phyloP scores from a whole-genome alignment of 768 basidiomycete species.

The Lactifluus hygrophoroides region DNA sequence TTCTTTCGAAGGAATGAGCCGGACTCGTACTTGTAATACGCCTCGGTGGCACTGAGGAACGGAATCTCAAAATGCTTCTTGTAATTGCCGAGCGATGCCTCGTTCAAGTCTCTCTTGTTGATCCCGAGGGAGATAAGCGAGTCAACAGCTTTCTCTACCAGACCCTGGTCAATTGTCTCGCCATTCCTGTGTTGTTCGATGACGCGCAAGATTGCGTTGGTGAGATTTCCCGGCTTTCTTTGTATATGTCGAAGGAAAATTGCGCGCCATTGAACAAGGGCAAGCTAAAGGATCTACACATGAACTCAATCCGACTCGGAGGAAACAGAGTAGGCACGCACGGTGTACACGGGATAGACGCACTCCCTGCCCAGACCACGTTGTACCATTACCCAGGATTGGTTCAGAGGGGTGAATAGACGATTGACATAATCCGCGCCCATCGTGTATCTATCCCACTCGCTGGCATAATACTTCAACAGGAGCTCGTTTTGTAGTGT shows the following conservation, averaged over 20 bases:
- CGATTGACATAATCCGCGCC: constrained; percentile 97
- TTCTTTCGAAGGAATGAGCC: constrained; percentile 80
- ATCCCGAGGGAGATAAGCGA: constrained; percentile 92
- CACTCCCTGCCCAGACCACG: constrained; percentile 93
- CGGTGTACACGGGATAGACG: constrained; percentile 94
- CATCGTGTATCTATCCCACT: constrained; percentile 96
- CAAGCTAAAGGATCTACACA: constrained; percentile 46
- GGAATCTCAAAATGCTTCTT: constrained; percentile 82
- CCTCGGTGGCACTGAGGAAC: constrained; percentile 83
- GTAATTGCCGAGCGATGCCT: constrained; percentile 89
- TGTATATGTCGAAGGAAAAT: constrained; percentile 89
- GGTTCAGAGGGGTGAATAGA: constrained; percentile 94
- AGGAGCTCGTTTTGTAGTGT: constrained; percentile 78
- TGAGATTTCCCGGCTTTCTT: constrained; percentile 70
- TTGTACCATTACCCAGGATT: constrained; percentile 98
- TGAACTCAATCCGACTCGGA: not conserved
- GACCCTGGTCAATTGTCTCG: constrained; percentile 83
- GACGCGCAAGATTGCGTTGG: constrained; percentile 76
- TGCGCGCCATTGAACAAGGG: constrained; percentile 92
- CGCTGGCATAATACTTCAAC: constrained; percentile 79
- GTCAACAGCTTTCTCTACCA: constrained; percentile 92
- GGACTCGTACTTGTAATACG: constrained; percentile 88
- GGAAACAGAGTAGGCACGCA: constrained; percentile 32
- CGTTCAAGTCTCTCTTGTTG: constrained; percentile 87
- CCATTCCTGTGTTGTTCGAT: constrained; percentile 94